Base-by-base conservation (phyloP, 176 grass and related monocot species). In the Phoenix roebelenii region DNA sequence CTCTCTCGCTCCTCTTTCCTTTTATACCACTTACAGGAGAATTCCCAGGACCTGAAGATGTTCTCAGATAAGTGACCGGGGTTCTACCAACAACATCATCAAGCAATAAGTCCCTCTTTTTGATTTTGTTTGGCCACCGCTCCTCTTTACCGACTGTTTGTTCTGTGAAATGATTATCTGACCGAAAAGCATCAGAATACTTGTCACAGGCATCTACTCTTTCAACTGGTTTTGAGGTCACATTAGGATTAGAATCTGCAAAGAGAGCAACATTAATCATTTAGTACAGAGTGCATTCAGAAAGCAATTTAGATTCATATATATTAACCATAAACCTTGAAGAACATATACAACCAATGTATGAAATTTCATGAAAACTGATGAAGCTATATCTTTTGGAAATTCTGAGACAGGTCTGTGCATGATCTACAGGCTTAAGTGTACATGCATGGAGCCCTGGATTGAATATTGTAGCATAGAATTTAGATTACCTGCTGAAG, bases 1-100 rank as follows among this genome's bases (percentile, higher is more conserved):
- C 89, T 68, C 89, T 89, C 67, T 89, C 90, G 23, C 90, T 95
- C 78, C 85, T 79, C 90, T 95, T 95, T 53, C 85, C 85, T 83
- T 95, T 95, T 9, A 66, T 54, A 59, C 72, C 83, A 67, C 81
- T 95, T 50, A 81, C 78, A 72, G 85, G 79, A 54, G 81, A 32
- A 69, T 63, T 72, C 52, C 80, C 85, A 55, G 80, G 69, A 61
- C 65, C 56, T 22, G 64, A 54, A 0, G 85, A 71, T 10, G 77
- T 18, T 66, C 69, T 79, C 48, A 80, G 24, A 14, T 76, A 71
- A 74, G 73, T 72, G 55, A 82, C 79, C 16, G 90, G 80, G 59
- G 85, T 80, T 78, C 83, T 89, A 52, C 79, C 85, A 54, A 88
- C 84, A 61, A 89, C 85, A 48, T 89, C 82, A 54, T 95, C 90